Base-by-base conservation (phyloP, 2,329 filamentous ascomycete species). In the Stemphylium beticola region DNA sequence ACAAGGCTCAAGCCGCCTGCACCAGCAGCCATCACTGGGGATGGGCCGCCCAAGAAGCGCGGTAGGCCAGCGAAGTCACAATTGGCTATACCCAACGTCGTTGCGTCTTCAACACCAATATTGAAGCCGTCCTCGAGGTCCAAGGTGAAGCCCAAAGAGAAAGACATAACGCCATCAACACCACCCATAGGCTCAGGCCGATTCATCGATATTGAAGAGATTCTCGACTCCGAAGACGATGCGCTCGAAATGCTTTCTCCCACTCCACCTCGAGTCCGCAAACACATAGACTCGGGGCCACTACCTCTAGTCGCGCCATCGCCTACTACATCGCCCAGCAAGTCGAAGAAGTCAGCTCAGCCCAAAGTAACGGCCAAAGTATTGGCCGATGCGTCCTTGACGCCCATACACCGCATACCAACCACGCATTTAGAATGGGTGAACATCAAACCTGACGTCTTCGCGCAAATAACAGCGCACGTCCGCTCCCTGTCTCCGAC, bases 391-490 rank as follows among this genome's bases (percentile, higher is more conserved):
- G 1, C 50, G 36, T 18, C 12, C 5, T 18, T 56, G 1, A 49
- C 49, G 4, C 56, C 42, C 4, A 51, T 74, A 22, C 55, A 54
- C 43, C 41, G 54, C 43, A 64, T 69, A 41, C 49, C 58, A 0
- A 49, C 49, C 2, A 34, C 53, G 0, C 51, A 69, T 3, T 64
- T 74, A 0, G 50, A 61, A 20, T 80, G 76, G 73, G 49, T 55
- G 0, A 41, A 57, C 24, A 60, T 78, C 26, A 68, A 75, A 40
- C 57, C 69, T 1, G 63, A 67, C 4, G 61, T 86, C n/a, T 81
- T 79, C 55, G 65, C 69, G 0, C 70, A 74, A 31, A 84, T 87
- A 46, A 81, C 80, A 5, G 64, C 72, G 10, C 77, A 79, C 2
- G 74, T 87, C 32, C 79, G 76, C 33, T 68, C 72, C 6, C 76